Evolutionary conservation across 2,329 filamentous ascomycete species (phyloP).

Genomic region (Aspergillus alliaceus): DNA sequence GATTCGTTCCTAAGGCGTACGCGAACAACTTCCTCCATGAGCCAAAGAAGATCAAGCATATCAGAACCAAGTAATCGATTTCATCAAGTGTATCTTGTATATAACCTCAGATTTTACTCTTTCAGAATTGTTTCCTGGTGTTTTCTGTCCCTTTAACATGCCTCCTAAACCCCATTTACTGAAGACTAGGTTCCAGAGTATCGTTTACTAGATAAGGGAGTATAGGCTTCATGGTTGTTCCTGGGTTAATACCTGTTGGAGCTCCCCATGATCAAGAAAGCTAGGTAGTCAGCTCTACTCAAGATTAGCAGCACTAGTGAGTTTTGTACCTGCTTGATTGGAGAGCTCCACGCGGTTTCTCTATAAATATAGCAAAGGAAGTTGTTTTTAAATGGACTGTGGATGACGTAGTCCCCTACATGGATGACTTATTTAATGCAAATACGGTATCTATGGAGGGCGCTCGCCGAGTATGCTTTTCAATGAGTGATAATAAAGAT

Average conservation of each 20-base stretch:
- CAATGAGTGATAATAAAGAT: too few relatives aligned
- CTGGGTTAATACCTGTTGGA: neutral
- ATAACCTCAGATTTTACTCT: conserved; percentile 30
- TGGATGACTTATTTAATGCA: too few relatives aligned
- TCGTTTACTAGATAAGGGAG: neutral
- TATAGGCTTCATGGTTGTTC: neutral
- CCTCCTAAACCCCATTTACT: neutral
- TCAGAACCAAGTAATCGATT: conserved; percentile 70
- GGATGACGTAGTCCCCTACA: too few relatives aligned
- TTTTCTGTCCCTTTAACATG: neutral
- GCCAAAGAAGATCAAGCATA: conserved; percentile 81
- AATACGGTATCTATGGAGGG: too few relatives aligned
- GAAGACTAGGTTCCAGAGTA: neutral
- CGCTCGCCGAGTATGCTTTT: too few relatives aligned
- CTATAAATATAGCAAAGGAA: conserved; percentile 2
- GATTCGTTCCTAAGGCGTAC: conserved; percentile 87
- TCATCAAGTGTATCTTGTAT: conserved; percentile 38
- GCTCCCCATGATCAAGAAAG: neutral
- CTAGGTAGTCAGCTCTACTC: neutral
- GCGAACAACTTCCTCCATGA: conserved; percentile 94
- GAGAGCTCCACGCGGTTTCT: neutral
- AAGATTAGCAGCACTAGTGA: neutral
- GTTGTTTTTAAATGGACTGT: neutral
- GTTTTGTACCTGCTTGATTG: neutral
- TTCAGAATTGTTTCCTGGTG: conserved; percentile 10